Evolutionary conservation across 2,329 filamentous ascomycete species (phyloP).

Genomic region (Domatiomyces catenatus): DNA sequence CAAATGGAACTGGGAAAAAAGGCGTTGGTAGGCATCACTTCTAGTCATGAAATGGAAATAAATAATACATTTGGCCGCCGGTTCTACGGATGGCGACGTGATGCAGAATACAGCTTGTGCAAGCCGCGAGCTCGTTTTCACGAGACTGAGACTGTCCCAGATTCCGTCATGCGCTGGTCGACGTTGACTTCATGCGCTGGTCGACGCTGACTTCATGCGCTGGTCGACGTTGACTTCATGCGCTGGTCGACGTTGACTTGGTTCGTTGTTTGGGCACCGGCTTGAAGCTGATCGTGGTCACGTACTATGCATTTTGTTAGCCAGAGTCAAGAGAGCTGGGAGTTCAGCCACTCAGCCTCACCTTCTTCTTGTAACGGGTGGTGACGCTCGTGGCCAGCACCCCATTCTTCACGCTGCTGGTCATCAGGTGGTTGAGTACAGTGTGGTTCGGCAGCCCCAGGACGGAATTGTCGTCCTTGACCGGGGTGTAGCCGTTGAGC

Average conservation of each 20-base stretch:
- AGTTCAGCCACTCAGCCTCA: conserved; percentile 13
- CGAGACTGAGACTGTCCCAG: too few relatives aligned
- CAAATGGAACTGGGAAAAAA: too few relatives aligned
- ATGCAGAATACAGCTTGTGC: too few relatives aligned
- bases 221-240: too few relatives aligned
- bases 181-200: too few relatives aligned
- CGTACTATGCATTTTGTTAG: conserved; percentile 48
- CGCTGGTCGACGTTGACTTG: background rate
- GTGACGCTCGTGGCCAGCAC: conserved; percentile 90
- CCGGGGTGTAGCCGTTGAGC: conserved; percentile 72
- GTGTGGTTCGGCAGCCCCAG: conserved; percentile 95
- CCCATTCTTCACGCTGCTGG: conserved; percentile 94
- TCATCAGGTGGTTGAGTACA: conserved; percentile 87
- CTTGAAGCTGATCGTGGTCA: conserved; percentile 96
- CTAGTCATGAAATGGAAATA: too few relatives aligned
- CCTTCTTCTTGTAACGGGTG: conserved; percentile 89
- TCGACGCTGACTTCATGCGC: background rate
- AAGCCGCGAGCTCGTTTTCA: background rate
- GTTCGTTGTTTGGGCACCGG: conserved; percentile 40
- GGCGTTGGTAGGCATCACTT: too few relatives aligned
- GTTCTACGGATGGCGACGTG: too few relatives aligned
- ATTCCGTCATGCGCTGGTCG: too few relatives aligned
- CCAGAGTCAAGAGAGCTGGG: background rate
- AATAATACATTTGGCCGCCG: too few relatives aligned
- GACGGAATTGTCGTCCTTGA: conserved; percentile 97